phyloP scores from a whole-genome alignment of 345 rosid genomes.

The Populus nigra region DNA sequence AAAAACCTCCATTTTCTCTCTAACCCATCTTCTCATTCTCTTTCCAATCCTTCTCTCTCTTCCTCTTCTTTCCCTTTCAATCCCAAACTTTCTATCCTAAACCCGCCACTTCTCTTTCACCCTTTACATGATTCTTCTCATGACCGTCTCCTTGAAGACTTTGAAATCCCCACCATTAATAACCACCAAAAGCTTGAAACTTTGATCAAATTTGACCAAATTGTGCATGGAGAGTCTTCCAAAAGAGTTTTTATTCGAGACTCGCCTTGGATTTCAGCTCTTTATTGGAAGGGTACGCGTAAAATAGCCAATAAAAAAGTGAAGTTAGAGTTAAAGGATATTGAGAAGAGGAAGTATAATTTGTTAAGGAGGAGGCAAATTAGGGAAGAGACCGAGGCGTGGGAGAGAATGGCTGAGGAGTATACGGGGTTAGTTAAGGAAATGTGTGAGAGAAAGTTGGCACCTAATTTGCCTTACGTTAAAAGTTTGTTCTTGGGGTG shows the following conservation, averaged over 20 bases:
- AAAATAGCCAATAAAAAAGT: conserved; percentile 40
- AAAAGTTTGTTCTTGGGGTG: conserved; percentile 83
- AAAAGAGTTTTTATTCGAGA: conserved; percentile 56
- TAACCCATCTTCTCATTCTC: conserved; percentile 15
- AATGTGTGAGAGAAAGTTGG: conserved; percentile 75
- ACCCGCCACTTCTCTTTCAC: conserved; percentile 16
- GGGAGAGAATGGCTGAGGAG: conserved; percentile 80
- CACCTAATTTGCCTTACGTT: conserved; percentile 79
- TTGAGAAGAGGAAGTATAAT: conserved; percentile 59
- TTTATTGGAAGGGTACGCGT: conserved; percentile 55
- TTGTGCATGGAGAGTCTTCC: conserved; percentile 19
- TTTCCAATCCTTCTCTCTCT: conserved; percentile 26
- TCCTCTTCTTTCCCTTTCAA: conserved; percentile 42
- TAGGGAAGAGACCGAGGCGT: conserved; percentile 86
- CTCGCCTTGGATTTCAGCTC: conserved; percentile 83
- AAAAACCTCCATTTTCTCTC: conserved; percentile 41
- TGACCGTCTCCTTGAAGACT: conserved; percentile 27
- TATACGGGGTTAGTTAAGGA: conserved; percentile 66
- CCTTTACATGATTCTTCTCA: conserved; percentile 25
- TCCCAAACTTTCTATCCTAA: conserved; percentile 4
- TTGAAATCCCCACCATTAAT: conserved; percentile 32
- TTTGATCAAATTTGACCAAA: conserved; percentile 8
- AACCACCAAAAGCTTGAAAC: conserved; percentile 17
- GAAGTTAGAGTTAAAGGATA: conserved; percentile 51
- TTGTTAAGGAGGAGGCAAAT: conserved; percentile 70